phyloP scores from a whole-genome alignment of 441 rosid genomes.

The Syzygium syzygioides region DNA sequence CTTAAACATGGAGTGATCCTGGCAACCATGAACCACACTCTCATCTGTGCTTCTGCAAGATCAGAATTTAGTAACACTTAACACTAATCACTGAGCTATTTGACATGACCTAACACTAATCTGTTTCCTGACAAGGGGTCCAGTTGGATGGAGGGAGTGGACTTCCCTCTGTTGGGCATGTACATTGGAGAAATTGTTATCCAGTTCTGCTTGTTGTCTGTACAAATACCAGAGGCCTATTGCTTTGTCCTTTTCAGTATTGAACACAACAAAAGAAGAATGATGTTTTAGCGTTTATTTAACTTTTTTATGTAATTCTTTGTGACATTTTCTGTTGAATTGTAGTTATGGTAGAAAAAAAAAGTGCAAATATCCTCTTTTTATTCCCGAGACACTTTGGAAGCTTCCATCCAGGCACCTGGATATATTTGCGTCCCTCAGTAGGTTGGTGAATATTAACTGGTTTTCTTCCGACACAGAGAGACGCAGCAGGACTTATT shows the following conservation, averaged over 20 bases:
- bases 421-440: background rate
- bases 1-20: background rate
- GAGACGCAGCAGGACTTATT: slow-evolving; percentile 72
- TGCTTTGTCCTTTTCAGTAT: background rate
- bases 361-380: background rate
- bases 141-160: background rate
- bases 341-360: background rate
- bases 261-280: background rate
- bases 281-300: background rate
- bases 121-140: background rate
- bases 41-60: background rate
- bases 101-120: background rate
- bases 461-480: slow-evolving; percentile 27
- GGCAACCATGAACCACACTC: background rate
- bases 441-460: background rate
- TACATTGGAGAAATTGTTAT: background rate
- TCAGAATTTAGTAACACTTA: background rate
- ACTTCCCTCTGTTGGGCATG: background rate
- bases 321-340: background rate
- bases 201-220: background rate
- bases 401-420: background rate
- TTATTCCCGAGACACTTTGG: background rate
- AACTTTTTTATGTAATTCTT: background rate
- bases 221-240: background rate
- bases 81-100: background rate